Evolutionary conservation across 2,329 filamentous ascomycete genomes (phyloP).

Genomic region (Mollisiaceae sp.): DNA sequence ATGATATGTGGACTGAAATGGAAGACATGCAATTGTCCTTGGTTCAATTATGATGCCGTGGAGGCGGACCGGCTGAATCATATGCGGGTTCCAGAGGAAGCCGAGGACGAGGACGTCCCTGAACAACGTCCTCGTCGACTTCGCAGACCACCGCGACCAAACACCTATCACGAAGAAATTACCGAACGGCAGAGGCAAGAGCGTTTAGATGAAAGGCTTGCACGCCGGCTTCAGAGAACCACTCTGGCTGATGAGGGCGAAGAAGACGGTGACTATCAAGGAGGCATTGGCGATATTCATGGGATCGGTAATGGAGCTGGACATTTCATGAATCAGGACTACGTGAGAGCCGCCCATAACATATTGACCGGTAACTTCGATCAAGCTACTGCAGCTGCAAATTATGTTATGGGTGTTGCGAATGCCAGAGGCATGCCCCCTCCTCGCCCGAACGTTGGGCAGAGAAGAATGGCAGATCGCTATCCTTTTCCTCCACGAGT

Average conservation of each 20-base stretch:
- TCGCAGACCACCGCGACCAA: slow-evolving; percentile 33
- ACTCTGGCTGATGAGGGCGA: slow-evolving; percentile 33
- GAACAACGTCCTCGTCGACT: slow-evolving; percentile 44
- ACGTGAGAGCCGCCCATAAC: slow-evolving; percentile 47
- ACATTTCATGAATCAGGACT: slow-evolving; percentile 68
- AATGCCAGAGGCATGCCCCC: slow-evolving; percentile 32
- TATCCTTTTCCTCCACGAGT: slow-evolving; percentile 28
- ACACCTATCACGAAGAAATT: slow-evolving; percentile 44
- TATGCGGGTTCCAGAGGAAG: slow-evolving; percentile 52
- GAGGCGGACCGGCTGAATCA: slow-evolving; percentile 61
- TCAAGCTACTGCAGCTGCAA: slow-evolving; percentile 42
- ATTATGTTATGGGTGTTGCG: slow-evolving; percentile 40
- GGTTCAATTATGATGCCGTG: slow-evolving; percentile 69
- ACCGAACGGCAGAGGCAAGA: slow-evolving; percentile 49
- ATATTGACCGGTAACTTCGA: slow-evolving; percentile 43
- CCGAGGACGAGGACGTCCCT: slow-evolving; percentile 28
- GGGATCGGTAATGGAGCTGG: slow-evolving; percentile 56
- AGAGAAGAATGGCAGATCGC: slow-evolving; percentile 30
- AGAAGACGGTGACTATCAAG: slow-evolving; percentile 46
- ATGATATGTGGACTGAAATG: slow-evolving; percentile 83
- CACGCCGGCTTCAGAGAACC: slow-evolving; percentile 55
- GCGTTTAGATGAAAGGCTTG: slow-evolving; percentile 53
- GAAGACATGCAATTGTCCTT: slow-evolving; percentile 83
- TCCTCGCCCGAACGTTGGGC: slow-evolving; percentile 15
- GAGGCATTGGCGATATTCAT: slow-evolving; percentile 50